phyloP scores from a whole-genome alignment of 345 rosid genomes.

The Eucalyptus microcorys region DNA sequence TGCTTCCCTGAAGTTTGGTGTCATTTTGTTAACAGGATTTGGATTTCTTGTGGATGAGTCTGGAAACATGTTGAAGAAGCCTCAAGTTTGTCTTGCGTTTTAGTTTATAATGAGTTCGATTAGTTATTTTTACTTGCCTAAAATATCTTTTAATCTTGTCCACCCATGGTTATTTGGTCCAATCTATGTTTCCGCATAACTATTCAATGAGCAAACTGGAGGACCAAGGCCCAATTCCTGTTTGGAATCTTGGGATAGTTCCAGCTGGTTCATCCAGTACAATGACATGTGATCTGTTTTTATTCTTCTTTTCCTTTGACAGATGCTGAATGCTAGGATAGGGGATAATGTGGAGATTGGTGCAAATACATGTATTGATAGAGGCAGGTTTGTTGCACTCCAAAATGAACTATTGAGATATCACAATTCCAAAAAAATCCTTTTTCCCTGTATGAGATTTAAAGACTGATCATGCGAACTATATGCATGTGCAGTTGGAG shows the following conservation, averaged over 20 bases:
- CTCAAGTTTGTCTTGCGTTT: constrained; percentile 37
- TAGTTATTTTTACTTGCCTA: neutral
- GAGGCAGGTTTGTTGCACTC: constrained; percentile 60
- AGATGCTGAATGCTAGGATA: constrained; percentile 54
- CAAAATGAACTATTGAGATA: neutral
- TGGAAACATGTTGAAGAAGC: constrained; percentile 70
- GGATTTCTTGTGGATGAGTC: constrained; percentile 67
- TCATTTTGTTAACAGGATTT: constrained; percentile 37
- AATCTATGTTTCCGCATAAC: neutral
- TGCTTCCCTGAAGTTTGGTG: neutral
- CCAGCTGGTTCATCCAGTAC: neutral
- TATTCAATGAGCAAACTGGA: neutral
- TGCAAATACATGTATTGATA: constrained; percentile 76
- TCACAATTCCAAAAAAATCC: neutral
- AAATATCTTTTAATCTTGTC: neutral
- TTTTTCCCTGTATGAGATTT: neutral
- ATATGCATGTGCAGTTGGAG: constrained; percentile 63
- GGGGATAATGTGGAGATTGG: constrained; percentile 79
- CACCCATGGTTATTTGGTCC: neutral
- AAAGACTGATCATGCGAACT: neutral
- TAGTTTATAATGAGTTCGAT: neutral
- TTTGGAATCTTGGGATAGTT: neutral
- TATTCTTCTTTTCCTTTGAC: neutral
- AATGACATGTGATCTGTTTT: neutral
- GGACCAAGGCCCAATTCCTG: neutral